Evolutionary conservation across 2,329 filamentous ascomycete genomes (phyloP).

Genomic region (Incumbomyces delicatus): DNA sequence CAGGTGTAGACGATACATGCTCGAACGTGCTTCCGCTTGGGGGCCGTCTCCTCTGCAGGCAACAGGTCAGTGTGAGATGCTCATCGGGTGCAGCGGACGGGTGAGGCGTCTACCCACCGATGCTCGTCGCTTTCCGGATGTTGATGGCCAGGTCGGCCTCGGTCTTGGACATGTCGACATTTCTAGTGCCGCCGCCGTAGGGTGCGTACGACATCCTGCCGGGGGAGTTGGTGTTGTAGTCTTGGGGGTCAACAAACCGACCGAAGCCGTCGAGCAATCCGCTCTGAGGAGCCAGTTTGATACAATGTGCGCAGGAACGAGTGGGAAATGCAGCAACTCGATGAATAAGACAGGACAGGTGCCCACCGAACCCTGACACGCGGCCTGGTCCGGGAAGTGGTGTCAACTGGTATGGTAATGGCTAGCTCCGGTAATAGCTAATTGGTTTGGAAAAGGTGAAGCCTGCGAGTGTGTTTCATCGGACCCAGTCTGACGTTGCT

Average conservation of each 20-base stretch:
- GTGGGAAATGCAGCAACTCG: background rate
- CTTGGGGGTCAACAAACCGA: slow-evolving; percentile 11
- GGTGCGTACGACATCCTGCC: slow-evolving; percentile 17
- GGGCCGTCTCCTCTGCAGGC: slow-evolving; percentile 32
- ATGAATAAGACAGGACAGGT: background rate
- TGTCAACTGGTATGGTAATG: background rate
- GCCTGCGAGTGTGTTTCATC: slow-evolving; percentile 1
- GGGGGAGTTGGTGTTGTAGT: slow-evolving; percentile 7
- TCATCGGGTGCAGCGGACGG: background rate
- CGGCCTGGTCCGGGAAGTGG: slow-evolving; percentile 1
- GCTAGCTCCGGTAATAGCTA: background rate
- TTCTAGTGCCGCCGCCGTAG: slow-evolving; percentile 16
- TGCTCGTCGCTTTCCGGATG: slow-evolving; percentile 58
- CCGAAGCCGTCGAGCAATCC: slow-evolving; percentile 16
- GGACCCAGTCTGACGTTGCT: background rate
- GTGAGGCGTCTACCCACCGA: slow-evolving; percentile 34
- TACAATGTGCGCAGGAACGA: background rate
- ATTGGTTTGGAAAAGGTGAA: slow-evolving; percentile 2
- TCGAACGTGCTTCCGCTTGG: slow-evolving; percentile 74
- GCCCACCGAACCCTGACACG: slow-evolving; percentile 1
- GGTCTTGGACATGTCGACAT: slow-evolving; percentile 29
- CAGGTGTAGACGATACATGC: slow-evolving; percentile 98
- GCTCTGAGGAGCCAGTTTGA: slow-evolving; percentile 1
- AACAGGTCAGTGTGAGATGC: background rate
- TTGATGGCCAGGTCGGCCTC: slow-evolving; percentile 57